Evolutionary conservation across 345 rosid genomes (phyloP), one percentile per base, ranked within the genome.

Genomic region (Populus deltoides): DNA sequence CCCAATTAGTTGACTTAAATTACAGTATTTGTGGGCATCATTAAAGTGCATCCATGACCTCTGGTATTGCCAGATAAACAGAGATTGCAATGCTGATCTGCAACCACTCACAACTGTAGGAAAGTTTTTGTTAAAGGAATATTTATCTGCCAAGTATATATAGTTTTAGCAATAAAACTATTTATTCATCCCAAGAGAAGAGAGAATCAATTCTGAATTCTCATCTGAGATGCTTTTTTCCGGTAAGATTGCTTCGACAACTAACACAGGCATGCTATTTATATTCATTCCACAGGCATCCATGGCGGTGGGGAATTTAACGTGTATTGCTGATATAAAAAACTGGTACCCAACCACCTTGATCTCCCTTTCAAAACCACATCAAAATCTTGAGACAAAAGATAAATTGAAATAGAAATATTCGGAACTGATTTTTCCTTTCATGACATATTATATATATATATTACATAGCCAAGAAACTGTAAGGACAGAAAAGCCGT

Each of bases 401-500:
- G 59, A 53, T 2, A 2, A 10, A n/a, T 4, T 8, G 57, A 38
- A 35, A 57, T 51, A 41, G 27, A 55, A 13, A 18, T 73, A 69
- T 69, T 76, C 8, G 10, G 18, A 49, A 38, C 38, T 45, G 29
- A 11, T 43, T 22, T 10, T 68, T 77, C 24, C 11, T 39, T 53
- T 22, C 55, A 41, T 39, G 38, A 68, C 36, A 15, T 63, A 4
- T 3, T 33, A 33, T 33, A 33, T 59, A 59, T 61, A 66, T 70
- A 11, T 70, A 62, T 61, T 18, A 68, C 66, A 68, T n/a, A 47
- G 41, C 13, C 51, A 20, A 27, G 18, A 74, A 71, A 65, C 43
- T 45, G 36, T 41, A 68, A 68, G 29, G 41, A 74, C 78, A 45
- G 9, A 43, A 1, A 77, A 57, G 78, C 55, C 35, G 17, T 62